Evolutionary conservation across 163 green algal genomes (phyloP), one percentile per base, ranked within the genome.

Genomic region (Chlamydomonas reinhardtii): DNA sequence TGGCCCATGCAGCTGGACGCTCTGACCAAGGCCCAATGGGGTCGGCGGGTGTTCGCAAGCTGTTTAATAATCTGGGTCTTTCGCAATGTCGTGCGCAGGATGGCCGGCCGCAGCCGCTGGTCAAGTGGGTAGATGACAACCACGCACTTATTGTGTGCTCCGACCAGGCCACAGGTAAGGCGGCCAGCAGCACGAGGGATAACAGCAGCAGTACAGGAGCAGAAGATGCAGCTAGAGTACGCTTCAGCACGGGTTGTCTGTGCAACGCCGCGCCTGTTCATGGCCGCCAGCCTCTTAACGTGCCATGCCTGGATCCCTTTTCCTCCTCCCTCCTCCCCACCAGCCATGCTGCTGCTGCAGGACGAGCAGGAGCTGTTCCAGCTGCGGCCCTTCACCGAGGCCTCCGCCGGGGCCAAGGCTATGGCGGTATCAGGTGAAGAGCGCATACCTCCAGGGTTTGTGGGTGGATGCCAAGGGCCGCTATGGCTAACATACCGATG

Each of bases 81-180:
- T 19, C 11, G 6, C 48, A 17, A 56, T 1, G 6, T 14, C 48
- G 11, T 12, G n/a, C 62, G 37, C 84, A 82, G 70, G 74, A 83
- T 27, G 84, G 70, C 12, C 72, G 70, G 25, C 74, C 73, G 6
- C 68, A 73, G 74, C 86, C 89, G 4, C 73, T 70, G 15, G 74
- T 92, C 22, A 84, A 82, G 54, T 92, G 89, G 89, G 73, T 90
- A 8, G 89, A 92, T 43, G 89, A 92, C 68, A 39, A 86, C 69
- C 86, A 91, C 34, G 86, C 86, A 35, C 82, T 92, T 4, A 84
- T 91, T 17, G 82, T 88, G 25, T 91, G 86, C 70, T 78, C 76
- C 22, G 79, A 89, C 59, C 77, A 48, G 12, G 71, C 75, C 29
- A 84, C 77, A 64, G 89, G 86, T 76, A 69, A 64, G 34, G 20